phyloP scores from a whole-genome alignment of 192 early-diverging fungal species.

The Spizellomyces punctatus region DNA sequence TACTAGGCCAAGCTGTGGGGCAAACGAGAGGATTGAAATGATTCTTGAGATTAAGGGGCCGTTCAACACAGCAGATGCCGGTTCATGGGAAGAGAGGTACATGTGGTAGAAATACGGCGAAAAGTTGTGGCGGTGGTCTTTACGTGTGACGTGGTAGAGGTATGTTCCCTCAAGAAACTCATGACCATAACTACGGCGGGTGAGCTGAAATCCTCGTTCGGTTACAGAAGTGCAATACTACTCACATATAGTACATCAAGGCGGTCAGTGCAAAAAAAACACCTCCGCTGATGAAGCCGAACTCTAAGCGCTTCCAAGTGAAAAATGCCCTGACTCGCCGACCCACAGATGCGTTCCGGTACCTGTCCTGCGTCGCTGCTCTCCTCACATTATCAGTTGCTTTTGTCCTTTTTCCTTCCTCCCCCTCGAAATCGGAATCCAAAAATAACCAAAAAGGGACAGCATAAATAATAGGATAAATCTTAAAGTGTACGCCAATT shows the following conservation, averaged over 20 bases:
- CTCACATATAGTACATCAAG: constrained; percentile 42
- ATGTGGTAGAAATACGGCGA: constrained; percentile 96
- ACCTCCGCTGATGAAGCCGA: constrained; percentile 41
- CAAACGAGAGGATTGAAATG: constrained; percentile 67
- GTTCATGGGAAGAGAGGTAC: constrained; percentile 62
- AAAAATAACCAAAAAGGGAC: constrained; percentile 69
- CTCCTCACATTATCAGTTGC: background rate
- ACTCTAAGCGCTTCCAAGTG: constrained; percentile 34
- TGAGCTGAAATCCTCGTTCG: background rate
- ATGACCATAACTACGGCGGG: constrained; percentile 63
- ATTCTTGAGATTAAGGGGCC: constrained; percentile 45
- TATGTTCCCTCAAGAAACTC: constrained; percentile 92
- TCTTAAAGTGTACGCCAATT: constrained; percentile 93
- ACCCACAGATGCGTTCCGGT: background rate
- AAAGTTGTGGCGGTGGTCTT: constrained; percentile 99
- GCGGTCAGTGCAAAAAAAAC: constrained; percentile 42
- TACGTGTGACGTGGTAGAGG: constrained; percentile 91
- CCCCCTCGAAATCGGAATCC: background rate
- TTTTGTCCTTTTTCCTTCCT: background rate
- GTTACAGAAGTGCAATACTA: background rate
- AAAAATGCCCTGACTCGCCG: constrained; percentile 17
- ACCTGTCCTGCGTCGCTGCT: background rate
- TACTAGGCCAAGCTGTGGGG: constrained; percentile 80
- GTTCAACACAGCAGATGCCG: constrained; percentile 41
- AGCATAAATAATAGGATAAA: constrained; percentile 96